Base-by-base conservation (phyloP, 2,329 filamentous ascomycete species). In the Sphaerostilbella broomeana region DNA sequence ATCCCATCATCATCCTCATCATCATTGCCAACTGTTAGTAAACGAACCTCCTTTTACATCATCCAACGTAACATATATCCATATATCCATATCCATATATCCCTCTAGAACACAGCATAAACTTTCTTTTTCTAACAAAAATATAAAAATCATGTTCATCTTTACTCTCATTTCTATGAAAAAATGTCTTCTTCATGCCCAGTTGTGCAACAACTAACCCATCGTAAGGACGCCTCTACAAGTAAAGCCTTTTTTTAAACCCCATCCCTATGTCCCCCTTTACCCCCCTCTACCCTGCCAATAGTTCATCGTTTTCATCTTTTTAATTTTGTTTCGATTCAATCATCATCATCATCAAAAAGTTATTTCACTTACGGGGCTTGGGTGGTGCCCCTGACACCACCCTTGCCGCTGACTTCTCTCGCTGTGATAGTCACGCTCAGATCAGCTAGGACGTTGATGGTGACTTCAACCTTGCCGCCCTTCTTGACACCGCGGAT, bases 401-500 rank as follows among this genome's bases (percentile, higher is more conserved):
- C 89, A 29, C 84, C 84, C 71, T 94, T 90, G 44, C 79, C 84
- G 48, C 90, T 89, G 34, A 95, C 82, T 62, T 94, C 88, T 48
- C 90, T 75, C 41, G 83, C 81, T 28, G 89, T 85, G 50, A 95
- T 73, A 35, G 84, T 86, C 46, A 95, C 75, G 49, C 73, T 73
- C 41, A 95, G 69, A 59, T 97, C 88, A 18, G 78, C 81, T 40
- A 75, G 77, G 49, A 97, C 83, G 62, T 90, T 94, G 56, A 97
- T 77, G 60, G 87, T 94, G 39, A 97, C 81, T 72, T 98, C 92
- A 50, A 98, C 79, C 72, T 95, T 95, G 55, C 78, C 77, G 43
- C 79, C 84, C 69, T 90, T 88, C 79, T 90, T 90, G 52, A 94
- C 77, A 44, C 74, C 86, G 63, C 77, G 84, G 60, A 98, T 68